Evolutionary conservation across 495 filamentous ascomycete species (phyloP), one percentile per base, ranked within the genome.

Genomic region (Hypoxylon subgilvum): DNA sequence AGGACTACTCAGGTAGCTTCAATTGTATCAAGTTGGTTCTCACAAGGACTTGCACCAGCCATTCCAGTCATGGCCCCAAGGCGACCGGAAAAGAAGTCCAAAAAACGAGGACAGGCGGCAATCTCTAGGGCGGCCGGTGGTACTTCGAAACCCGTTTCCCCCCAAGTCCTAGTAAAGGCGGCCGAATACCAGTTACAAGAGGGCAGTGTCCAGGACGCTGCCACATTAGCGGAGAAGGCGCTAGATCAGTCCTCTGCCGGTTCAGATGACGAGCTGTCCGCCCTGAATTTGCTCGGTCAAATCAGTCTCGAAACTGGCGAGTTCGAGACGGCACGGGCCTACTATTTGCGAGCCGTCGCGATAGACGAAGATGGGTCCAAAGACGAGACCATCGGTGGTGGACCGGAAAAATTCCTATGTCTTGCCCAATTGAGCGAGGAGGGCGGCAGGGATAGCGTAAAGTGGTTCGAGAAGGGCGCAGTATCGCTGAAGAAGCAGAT

Each of bases 341-440:
- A 82, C 65, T 96, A 96, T 66, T 61, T 83, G 18, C 72, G 75
- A 6, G 91, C 94, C 0, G 87, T 86, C 22, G 71, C 80, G 6
- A 72, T 89, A 8, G 95, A 97, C 69, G 83, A 85, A 5, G 82
- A 87, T 46, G 93, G 93, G 2, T 79, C 84, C 46, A 75, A 79
- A 3, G 76, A 84, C 36, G 80, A 84, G 35, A 75, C 76, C 10
- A 32, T 74, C 12, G 91, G 90, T 13, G 90, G 89, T 6, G 95
- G 92, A 0, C 84, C 92, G 0, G 94, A 97, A 66, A 97, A 96
- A 72, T 97, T 97, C 69, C 75, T 99, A 1, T 97, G 91, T 86
- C 79, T 97, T 19, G 94, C 95, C 36, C 95, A 99, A 73, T 80
- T 99, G 68, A 89, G 86, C 69, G 89, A 94, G 45, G 82, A 89